Evolutionary conservation across 2,329 filamentous ascomycete genomes (phyloP), one percentile per base, ranked within the genome.

Genomic region (Colletotrichum lini): DNA sequence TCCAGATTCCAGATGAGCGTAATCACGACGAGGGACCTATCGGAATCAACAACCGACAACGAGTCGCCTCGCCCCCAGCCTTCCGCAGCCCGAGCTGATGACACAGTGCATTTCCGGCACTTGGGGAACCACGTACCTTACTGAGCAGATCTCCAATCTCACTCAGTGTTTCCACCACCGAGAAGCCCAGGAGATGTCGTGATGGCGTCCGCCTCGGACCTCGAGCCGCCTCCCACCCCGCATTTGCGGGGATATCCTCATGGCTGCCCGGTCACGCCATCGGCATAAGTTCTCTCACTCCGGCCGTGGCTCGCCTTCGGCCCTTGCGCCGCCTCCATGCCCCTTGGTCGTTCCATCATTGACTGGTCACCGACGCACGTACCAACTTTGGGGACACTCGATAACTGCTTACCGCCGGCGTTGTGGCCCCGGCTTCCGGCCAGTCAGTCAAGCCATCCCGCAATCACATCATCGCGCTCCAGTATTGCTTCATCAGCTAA

Each of bases 401-500:
- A 42, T 63, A 63, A 23, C 16, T n/a, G 38, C 60, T 72, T 52
- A 53, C 65, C 65, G 69, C 65, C 59, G 65, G 69, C 30, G 45
- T 52, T 60, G 42, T 59, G 65, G 58, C 53, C 65, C 69, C 45
- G 53, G 69, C 58, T 49, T 54, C 69, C 69, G 45, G 52, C 69
- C 68, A 40, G 52, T 68, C 58, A 63, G 52, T 68, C 58, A 63
- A 52, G 64, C 69, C 65, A 72, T 47, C 21, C 53, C 69, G 52
- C 59, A 69, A 72, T 72, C 69, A 72, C 69, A 72, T 64, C 69
- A 72, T 72, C 59, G 65, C 58, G 54, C 69, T 69, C 69, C 69
- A 68, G 59, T 72, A 72, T 72, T 68, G 69, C 69, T 72, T 69
- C 69, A 72, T 72, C 69, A 69, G 26, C 69, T 56, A 68, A 53